These are phyloP conservation scores for Inga leiocalycina DNA, from an alignment of 306 rosid species.

Conservation along the genomic window DNA sequence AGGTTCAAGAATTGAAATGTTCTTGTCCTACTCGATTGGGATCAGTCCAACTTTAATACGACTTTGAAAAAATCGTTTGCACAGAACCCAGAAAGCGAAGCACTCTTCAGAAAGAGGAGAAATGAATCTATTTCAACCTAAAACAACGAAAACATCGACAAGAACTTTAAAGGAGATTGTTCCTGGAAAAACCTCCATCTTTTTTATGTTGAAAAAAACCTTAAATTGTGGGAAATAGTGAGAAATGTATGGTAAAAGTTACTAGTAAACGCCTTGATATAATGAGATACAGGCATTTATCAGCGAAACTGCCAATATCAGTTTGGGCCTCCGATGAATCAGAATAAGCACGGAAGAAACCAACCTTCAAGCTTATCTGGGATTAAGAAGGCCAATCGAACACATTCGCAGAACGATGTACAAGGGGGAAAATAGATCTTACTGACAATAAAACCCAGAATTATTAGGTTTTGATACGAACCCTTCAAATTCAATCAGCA, in stretches of 20 bases:
- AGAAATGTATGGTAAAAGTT: slow-evolving; percentile 54
- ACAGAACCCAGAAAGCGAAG: background rate
- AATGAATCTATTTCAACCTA: background rate
- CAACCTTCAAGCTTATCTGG: slow-evolving; percentile 59
- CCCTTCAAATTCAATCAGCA: background rate
- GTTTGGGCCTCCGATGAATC: slow-evolving; percentile 83
- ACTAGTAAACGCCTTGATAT: slow-evolving; percentile 66
- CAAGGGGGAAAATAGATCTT: background rate
- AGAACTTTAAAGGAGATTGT: too few species aligned
- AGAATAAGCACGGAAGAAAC: slow-evolving; percentile 53
- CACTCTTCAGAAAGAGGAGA: background rate
- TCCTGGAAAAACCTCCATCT: too few species aligned
- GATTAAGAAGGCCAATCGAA: slow-evolving; percentile 68
- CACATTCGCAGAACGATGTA: too few species aligned
- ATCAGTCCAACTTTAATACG: background rate
- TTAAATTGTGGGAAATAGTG: background rate
- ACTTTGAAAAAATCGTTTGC: background rate
- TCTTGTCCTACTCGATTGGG: background rate
- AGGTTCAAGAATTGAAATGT: background rate
- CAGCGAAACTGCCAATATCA: slow-evolving; percentile 70
- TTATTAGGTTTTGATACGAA: background rate
- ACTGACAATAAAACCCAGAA: background rate
- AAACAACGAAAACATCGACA: background rate
- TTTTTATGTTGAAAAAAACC: too few species aligned
- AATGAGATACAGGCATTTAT: slow-evolving; percentile 51